Percentiles rank a stretch among this genome's conserved stretches.
Evolutionary conservation across 2,329 filamentous ascomycete genomes (phyloP).

Genomic region (Emericellopsis cladophorae): DNA sequence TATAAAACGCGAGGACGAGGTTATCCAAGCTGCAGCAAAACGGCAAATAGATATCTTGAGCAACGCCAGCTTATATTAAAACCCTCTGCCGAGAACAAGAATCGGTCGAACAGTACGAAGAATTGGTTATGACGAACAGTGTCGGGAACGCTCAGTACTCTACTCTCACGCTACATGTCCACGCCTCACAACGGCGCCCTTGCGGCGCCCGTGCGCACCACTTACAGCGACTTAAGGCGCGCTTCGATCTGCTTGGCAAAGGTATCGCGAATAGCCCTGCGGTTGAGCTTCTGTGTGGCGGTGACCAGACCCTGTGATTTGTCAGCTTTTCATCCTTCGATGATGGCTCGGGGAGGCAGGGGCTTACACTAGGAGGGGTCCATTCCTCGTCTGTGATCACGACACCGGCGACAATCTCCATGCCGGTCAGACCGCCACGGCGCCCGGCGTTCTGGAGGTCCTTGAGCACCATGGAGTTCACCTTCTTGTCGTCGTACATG

Average conservation of each 20-base stretch:
- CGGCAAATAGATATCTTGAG: too few species aligned
- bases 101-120: too few species aligned
- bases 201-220: too few species aligned
- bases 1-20: too few species aligned
- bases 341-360: not conserved
- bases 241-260: conserved; percentile 39
- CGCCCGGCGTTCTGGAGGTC: conserved; percentile 54
- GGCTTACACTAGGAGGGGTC: conserved; percentile 71
- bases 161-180: too few species aligned
- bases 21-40: too few species aligned
- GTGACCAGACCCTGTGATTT: conserved; percentile 41
- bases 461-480: conserved; percentile 49
- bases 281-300: conserved; percentile 49
- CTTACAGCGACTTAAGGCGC: conserved; percentile 16
- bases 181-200: too few species aligned
- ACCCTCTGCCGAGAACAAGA: too few species aligned
- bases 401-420: conserved; percentile 66
- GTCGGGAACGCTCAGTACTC: too few species aligned
- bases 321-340: not conserved
- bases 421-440: conserved; percentile 51
- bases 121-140: too few species aligned
- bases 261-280: conserved; percentile 33
- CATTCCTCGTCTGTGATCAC: conserved; percentile 78
- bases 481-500: conserved; percentile 54
- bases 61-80: too few species aligned